Conservation (phyloP, 1,284 basidiomycete species). For the Sparassis latifolia region DNA sequence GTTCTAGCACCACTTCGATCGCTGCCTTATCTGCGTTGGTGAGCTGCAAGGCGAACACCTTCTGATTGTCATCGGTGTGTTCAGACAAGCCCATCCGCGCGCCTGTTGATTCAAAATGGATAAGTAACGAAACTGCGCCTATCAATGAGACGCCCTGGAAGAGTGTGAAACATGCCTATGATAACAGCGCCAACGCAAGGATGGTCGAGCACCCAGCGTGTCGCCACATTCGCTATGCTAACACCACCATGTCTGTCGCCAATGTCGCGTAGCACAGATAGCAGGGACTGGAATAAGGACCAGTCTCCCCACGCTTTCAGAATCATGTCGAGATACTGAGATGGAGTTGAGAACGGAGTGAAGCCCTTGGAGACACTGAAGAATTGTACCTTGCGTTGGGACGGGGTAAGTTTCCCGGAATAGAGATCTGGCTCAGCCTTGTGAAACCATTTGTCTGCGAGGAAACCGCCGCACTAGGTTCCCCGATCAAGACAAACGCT, state of each 20-base stretch:
- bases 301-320: slow-evolving; percentile 72
- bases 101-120: slow-evolving; percentile 33
- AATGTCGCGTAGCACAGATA: slow-evolving; percentile 52
- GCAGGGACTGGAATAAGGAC: slow-evolving; percentile 64
- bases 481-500: background rate
- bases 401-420: slow-evolving; percentile 56
- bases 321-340: slow-evolving; percentile 77
- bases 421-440: slow-evolving; percentile 67
- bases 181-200: slow-evolving; percentile 72
- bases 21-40: slow-evolving; percentile 46
- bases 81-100: slow-evolving; percentile 72
- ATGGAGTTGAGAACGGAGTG: slow-evolving; percentile 1
- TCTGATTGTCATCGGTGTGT: slow-evolving; percentile 62
- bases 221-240: slow-evolving; percentile 73
- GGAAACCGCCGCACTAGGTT: slow-evolving; percentile 71
- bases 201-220: slow-evolving; percentile 77
- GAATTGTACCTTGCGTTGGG: slow-evolving; percentile 65
- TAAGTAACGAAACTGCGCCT: background rate
- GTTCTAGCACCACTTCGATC: slow-evolving; percentile 56
- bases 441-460: slow-evolving; percentile 70
- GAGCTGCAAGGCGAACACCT: slow-evolving; percentile 53
- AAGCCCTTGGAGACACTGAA: background rate
- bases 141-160: background rate
- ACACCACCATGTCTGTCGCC: slow-evolving; percentile 60
- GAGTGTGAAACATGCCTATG: slow-evolving; percentile 45